Evolutionary conservation across 768 basidiomycete species (phyloP).

Genomic region (Rhizopogon vulgaris): DNA sequence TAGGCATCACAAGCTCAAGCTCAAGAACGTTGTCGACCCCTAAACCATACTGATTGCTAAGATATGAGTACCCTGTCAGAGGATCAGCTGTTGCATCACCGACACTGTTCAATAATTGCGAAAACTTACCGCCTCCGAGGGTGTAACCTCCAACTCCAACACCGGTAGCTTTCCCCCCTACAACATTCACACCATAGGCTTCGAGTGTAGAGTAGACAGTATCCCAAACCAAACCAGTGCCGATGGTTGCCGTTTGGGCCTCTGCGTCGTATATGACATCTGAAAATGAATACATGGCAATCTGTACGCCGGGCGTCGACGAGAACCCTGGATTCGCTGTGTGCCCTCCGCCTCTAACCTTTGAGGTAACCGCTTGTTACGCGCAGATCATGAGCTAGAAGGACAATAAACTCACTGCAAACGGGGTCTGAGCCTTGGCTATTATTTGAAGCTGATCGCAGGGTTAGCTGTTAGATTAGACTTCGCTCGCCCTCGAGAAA

Average conservation of each 20-base stretch:
- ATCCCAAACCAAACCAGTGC: constrained; percentile 53
- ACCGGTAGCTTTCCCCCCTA: constrained; percentile 54
- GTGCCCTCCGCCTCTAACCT: constrained; percentile 64
- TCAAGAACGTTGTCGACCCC: constrained; percentile 48
- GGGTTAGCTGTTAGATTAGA: not conserved
- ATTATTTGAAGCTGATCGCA: constrained; percentile 41
- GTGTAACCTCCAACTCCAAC: constrained; percentile 56
- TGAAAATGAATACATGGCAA: constrained; percentile 46
- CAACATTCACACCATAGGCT: constrained; percentile 44
- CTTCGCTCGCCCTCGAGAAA: not conserved
- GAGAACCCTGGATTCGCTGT: constrained; percentile 49
- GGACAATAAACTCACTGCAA: constrained; percentile 37
- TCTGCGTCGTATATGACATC: constrained; percentile 35
- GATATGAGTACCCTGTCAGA: constrained; percentile 53
- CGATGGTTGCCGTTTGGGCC: constrained; percentile 35
- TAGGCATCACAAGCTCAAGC: constrained; percentile 55
- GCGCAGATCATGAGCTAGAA: not conserved
- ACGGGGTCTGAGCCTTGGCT: constrained; percentile 38
- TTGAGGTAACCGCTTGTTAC: not conserved
- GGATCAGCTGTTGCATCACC: not conserved
- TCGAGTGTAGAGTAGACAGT: constrained; percentile 53
- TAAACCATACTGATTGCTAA: constrained; percentile 54
- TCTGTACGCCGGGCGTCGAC: constrained; percentile 54
- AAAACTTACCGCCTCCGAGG: constrained; percentile 46
- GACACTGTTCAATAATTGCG: not conserved